Base-by-base conservation (phyloP, 495 filamentous ascomycete species). In the Hyaloscypha finlandica region DNA sequence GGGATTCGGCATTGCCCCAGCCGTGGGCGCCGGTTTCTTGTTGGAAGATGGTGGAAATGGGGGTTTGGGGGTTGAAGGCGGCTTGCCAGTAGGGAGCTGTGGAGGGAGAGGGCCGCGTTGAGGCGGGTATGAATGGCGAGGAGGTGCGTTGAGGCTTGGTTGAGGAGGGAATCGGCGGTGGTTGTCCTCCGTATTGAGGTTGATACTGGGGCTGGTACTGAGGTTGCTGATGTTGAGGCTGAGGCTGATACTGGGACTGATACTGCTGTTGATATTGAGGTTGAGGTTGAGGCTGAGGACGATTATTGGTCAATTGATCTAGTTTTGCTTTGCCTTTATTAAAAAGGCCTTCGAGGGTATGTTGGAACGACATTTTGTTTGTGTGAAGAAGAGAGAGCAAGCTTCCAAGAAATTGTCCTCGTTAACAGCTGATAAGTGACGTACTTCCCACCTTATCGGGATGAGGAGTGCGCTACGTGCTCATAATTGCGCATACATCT, bases 1-100 rank as follows among this genome's bases (percentile, higher is more conserved):
- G 75, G 4, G 73, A 68, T 68, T 82, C 80, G 54, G 76, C 75
- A 64, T 82, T 82, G 8, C 80, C 80, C 80, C 80, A 82, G 20
- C 80, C 80, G 64, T 79, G 74, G 11, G 69, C 74, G 6, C 80
- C 80, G n/a, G 76, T 74, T 56, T 81, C 77, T 42, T 78, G 76
- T 35, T 74, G 72, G 53, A 78, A 80, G 20, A 77, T 67, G n/a
- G 68, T 56, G 4, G 73, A 70, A 22, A 82, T 70, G 9, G 77
- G 74, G 11, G 65, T 72, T 4, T 69, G 69, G 8, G 75, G 70
- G 55, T 69, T 22, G 70, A 81, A 79, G 25, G 53, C 67, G 0
- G 78, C 74, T 48, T 71, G 68, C 79, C 78, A 82, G 65, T 81
- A 74, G 4, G 59, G 59, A 25, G 20, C 5, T 61, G 42, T 19